Percentiles rank a stretch among this genome's conserved stretches.
Evolutionary conservation across 2,329 filamentous ascomycete species (phyloP).

Genomic region (Ceratocystis ficicola): DNA sequence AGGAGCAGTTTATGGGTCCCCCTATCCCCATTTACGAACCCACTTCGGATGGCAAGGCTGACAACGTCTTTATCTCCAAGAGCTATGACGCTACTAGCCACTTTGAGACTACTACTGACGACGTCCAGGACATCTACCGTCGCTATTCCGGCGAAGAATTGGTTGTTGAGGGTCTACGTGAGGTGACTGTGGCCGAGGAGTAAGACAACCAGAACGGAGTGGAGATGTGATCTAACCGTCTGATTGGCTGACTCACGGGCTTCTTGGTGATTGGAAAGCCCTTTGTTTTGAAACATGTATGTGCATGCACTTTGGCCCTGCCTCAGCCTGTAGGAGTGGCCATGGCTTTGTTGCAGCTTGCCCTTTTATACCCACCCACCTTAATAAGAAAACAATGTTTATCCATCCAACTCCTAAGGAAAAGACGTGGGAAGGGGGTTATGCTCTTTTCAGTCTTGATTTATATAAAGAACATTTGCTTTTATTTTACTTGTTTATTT

Average conservation of each 20-base stretch:
- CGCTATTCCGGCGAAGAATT: constrained; percentile 74
- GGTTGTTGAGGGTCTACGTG: constrained; percentile 74
- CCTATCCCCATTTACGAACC: constrained; percentile 94
- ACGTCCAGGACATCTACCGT: constrained; percentile 86
- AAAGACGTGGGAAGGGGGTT: not conserved
- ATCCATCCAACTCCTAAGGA: constrained; percentile 6
- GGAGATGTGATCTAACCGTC: too few relatives aligned
- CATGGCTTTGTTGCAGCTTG: constrained; percentile 7
- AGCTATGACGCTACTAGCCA: constrained; percentile 97
- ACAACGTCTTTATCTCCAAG: constrained; percentile 96
- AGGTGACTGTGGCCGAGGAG: constrained; percentile 58
- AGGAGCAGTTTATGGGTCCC: constrained; percentile 90
- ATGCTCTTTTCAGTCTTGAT: not conserved
- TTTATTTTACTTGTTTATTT: not conserved
- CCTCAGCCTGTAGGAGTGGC: not conserved
- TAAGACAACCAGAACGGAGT: not conserved
- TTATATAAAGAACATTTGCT: too few relatives aligned
- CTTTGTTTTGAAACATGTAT: constrained; percentile 17
- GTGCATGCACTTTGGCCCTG: constrained; percentile 7
- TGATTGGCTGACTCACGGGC: too few relatives aligned
- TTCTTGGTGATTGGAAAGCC: not conserved
- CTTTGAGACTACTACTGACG: constrained; percentile 85
- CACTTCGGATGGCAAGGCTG: constrained; percentile 63
- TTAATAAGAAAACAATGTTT: constrained; percentile 22
- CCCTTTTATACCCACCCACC: constrained; percentile 22